Evolutionary conservation across 192 early-diverging fungal genomes (phyloP).

Genomic region (Coemansia sp.): DNA sequence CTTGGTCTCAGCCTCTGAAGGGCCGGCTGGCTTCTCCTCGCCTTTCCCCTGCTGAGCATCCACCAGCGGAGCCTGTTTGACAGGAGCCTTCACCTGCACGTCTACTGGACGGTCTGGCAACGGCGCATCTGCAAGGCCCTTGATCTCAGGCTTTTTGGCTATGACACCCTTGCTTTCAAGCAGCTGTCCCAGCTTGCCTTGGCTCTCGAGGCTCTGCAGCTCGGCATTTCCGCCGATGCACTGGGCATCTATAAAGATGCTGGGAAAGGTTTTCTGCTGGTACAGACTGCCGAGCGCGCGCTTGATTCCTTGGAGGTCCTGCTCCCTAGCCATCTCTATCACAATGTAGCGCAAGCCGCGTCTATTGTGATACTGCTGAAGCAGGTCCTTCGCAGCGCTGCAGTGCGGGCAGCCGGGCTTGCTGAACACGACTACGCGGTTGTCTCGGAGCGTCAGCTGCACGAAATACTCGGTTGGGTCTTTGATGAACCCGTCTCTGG

Average conservation of each 20-base stretch:
- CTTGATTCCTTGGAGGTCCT: slow-evolving; percentile 57
- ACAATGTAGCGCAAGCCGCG: slow-evolving; percentile 47
- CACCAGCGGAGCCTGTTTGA: background rate
- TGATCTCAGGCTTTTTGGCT: background rate
- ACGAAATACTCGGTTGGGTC: slow-evolving; percentile 23
- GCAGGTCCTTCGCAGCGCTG: slow-evolving; percentile 58
- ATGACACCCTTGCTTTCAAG: slow-evolving; percentile 25
- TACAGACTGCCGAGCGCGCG: slow-evolving; percentile 51
- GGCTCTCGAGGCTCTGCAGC: slow-evolving; percentile 38
- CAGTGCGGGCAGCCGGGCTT: slow-evolving; percentile 71
- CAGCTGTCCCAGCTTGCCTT: slow-evolving; percentile 50
- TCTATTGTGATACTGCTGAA: slow-evolving; percentile 29
- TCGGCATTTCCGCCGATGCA: slow-evolving; percentile 64
- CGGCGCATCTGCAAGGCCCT: background rate
- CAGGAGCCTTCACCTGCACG: background rate
- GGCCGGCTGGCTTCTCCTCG: background rate
- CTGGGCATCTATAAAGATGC: slow-evolving; percentile 63
- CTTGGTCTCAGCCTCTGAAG: slow-evolving; percentile 21
- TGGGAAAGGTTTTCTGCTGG: slow-evolving; percentile 63
- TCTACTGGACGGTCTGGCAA: background rate
- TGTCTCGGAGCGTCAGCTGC: slow-evolving; percentile 17
- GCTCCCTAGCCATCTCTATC: slow-evolving; percentile 42
- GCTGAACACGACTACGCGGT: slow-evolving; percentile 63
- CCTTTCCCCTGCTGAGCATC: background rate
- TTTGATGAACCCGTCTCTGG: slow-evolving; percentile 9